Evolutionary conservation across 306 rosid genomes (phyloP), one percentile per base, ranked within the genome.

Genomic region (Acacia acuminata): DNA sequence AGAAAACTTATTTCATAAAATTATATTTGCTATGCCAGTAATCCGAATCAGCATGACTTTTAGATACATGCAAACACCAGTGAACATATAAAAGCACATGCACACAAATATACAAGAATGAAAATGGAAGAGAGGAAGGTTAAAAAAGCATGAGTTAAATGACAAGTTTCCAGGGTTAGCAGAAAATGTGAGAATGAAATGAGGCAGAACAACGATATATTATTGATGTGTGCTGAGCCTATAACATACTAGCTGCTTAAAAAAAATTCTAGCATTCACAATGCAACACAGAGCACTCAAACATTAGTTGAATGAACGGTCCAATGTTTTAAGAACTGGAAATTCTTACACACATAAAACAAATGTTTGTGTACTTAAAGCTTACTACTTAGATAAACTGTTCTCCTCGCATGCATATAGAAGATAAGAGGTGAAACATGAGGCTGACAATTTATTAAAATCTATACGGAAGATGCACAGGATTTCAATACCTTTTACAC

Each of bases 1-100:
- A n/a, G n/a, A n/a, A n/a, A 79, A 85, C 80, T 38, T 61, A 43
- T 25, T 79, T 79, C 43, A 55, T 8, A 38, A 60, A 22, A 74
- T 20, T 53, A 53, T 11, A 53, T 32, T 34, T 14, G 0, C 4
- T 8, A 20, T 38, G 73, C 22, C 24, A 32, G 12, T 40, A 38
- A 38, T 8, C 24, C 30, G 17, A 67, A 19, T 44, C 27, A 67
- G n/a, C 47, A 68, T 10, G 27, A 70, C 75, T n/a, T 68, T 9
- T 16, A 34, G 16, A 32, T 66, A 32, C 10, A 20, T 36, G 64
- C 24, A 64, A 45, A 34, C 11, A 36, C 27, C 36, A 22, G 3
- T 34, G 19, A 30, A 51, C 56, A 13, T 50, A 32, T 11, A 40
- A 14, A 43, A 22, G 20, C 2, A 27, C 60, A 64, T 32, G 32